A percentile compares a stretch with the other conserved stretches of the same genome.
These are phyloP conservation scores for Zygotorulaspora sp. DNA, from an alignment of 805 yeast genomes.

Conservation along the genomic window DNA sequence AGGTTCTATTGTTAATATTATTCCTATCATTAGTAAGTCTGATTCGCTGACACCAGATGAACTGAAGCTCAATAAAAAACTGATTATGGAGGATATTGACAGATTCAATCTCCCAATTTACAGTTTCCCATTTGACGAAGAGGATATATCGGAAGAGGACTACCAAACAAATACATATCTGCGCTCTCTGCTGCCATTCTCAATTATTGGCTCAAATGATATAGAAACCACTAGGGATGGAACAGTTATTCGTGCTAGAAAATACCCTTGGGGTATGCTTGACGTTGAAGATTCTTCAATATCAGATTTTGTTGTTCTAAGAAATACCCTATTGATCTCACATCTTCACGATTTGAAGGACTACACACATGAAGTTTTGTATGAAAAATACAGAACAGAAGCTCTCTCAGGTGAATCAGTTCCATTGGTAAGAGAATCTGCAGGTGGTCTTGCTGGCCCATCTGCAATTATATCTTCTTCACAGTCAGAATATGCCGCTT, in stretches of 20 bases:
- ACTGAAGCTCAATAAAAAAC: conserved; percentile 63
- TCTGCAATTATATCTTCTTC: conserved; percentile 15
- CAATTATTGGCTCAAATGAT: conserved; percentile 65
- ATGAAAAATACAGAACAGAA: conserved; percentile 86
- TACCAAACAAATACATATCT: conserved; percentile 61
- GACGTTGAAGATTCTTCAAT: conserved; percentile 67
- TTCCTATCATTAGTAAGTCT: conserved; percentile 81
- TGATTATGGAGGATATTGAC: conserved; percentile 73
- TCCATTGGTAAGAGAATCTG: conserved; percentile 8
- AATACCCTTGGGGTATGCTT: conserved; percentile 57
- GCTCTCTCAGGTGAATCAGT: conserved; percentile 59
- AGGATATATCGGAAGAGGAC: conserved; percentile 54
- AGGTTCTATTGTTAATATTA: conserved; percentile 74
- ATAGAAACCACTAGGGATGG: conserved; percentile 46
- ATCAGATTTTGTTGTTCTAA: conserved; percentile 75
- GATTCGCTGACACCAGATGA: conserved; percentile 83
- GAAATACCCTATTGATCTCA: conserved; percentile 74
- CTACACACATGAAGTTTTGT: conserved; percentile 77
- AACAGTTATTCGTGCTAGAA: conserved; percentile 43
- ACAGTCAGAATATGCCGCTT: conserved; percentile 10
- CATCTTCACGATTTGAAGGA: conserved; percentile 88
- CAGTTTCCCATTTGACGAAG: conserved; percentile 62
- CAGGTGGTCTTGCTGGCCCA: conserved; percentile 31
- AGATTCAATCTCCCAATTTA: conserved; percentile 66
- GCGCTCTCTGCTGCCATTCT: conserved; percentile 61